Base-by-base conservation (phyloP, 148 eudicot genomes). In the Bassia scoparia region DNA sequence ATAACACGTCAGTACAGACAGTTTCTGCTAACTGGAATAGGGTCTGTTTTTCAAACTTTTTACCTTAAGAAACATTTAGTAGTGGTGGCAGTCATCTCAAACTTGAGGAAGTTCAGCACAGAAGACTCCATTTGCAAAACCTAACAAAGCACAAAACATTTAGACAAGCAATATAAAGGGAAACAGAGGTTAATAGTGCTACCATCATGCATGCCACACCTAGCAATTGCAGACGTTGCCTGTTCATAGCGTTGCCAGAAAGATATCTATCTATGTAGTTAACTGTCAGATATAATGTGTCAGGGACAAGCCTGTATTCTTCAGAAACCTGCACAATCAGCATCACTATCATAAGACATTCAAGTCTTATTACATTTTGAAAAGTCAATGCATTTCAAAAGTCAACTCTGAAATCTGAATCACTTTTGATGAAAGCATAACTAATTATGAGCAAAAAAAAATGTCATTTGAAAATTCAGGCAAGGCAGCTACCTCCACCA, bases 151-250 rank as follows among this genome's bases (percentile, higher is more conserved):
- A 61, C 26, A 67, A 8, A 13, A 77, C 2, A 24, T 61, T 74
- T 43, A 23, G n/a, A 74, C 5, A n/a, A 6, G 17, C 68, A 27
- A 56, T 1, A 20, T 61, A 61, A 6, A 24, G 24, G 18, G 30
- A 52, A 27, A 23, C 3, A 29, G 18, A 20, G 43, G 20, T 13
- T 18, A 13, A 53, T 18, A 52, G 9, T n/a, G 99, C 97, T 69
- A 95, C 85, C 97, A 95, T 91, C 97, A 95, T 95, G 84, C 92
- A 92, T 6, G 97, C 92, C 54, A 95, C 90, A 52, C 99, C 99
- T 34, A 95, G 87, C 84, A 95, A 81, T 50, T 95, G 99, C 79
- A 95, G 76, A 24, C 87, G 82, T 81, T 95, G 96, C 55, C 96
- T 83, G 58, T 95, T 90, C 82, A 95, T 85, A 5, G 78, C 27